Conservation (phyloP, 1,284 basidiomycete species). For the Malassezia obtusa region DNA sequence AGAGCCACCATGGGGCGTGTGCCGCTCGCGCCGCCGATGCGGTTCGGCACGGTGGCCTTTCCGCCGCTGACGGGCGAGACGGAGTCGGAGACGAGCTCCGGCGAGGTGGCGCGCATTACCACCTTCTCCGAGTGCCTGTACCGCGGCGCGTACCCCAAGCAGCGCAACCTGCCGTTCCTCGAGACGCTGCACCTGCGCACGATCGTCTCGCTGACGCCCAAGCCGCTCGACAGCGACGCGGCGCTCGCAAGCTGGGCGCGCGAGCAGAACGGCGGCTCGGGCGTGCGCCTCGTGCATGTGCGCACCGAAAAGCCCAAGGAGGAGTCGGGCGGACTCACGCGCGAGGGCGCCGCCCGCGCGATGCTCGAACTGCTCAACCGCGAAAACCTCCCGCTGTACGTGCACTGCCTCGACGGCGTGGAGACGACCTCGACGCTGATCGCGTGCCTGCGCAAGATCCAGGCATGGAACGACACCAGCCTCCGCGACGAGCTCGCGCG, state of each 20-base stretch:
- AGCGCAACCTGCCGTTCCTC: slow-evolving; percentile 39
- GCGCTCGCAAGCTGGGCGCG: slow-evolving; percentile 27
- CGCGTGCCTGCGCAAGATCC: slow-evolving; percentile 40
- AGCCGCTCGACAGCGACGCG: slow-evolving; percentile 32
- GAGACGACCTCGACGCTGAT: slow-evolving; percentile 36
- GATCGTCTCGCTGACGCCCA: slow-evolving; percentile 41
- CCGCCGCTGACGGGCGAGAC: neutral
- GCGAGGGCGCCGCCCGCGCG: slow-evolving; percentile 33
- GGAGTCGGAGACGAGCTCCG: slow-evolving; percentile 7
- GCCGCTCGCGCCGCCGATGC: slow-evolving; percentile 33
- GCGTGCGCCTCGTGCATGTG: slow-evolving; percentile 32
- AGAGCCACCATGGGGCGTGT: slow-evolving; percentile 1
- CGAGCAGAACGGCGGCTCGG: neutral
- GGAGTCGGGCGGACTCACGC: slow-evolving; percentile 35
- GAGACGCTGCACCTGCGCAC: slow-evolving; percentile 33
- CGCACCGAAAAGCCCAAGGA: slow-evolving; percentile 44
- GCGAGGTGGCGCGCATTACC: neutral
- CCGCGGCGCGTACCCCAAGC: slow-evolving; percentile 41
- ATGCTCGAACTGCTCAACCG: slow-evolving; percentile 31
- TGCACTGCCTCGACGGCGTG: slow-evolving; percentile 45
- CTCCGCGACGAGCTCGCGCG: slow-evolving; percentile 33
- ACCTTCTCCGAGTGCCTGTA: slow-evolving; percentile 30
- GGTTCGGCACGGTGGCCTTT: slow-evolving; percentile 34
- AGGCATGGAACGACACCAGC: slow-evolving; percentile 31
- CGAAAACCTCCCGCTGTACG: slow-evolving; percentile 37